A percentile compares a stretch with the other conserved stretches of the same genome.
phyloP scores from a whole-genome alignment of 306 rosid species.

The peach (Prunus persica) region Prunus_persica_NCBIv2 NC_034009.1:43067001-43067500 shows the following conservation, averaged over 20 bases:
- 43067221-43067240: background rate
- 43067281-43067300: slow-evolving; percentile 31
- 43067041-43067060: slow-evolving; percentile 73
- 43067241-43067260: background rate
- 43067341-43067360: slow-evolving; percentile 57
- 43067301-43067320: slow-evolving; percentile 89
- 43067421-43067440: slow-evolving; percentile 48
- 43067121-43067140: slow-evolving; percentile 17
- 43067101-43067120: slow-evolving; percentile 20
- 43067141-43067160: slow-evolving; percentile 52
- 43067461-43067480: slow-evolving; percentile 12
- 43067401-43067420: slow-evolving; percentile 34
- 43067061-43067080: slow-evolving; percentile 53
- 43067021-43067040: slow-evolving; percentile 85
- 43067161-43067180: slow-evolving; percentile 60
- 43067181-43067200: slow-evolving; percentile 76
- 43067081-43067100: slow-evolving; percentile 20
- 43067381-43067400: slow-evolving; percentile 14
- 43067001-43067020: slow-evolving; percentile 61
- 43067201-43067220: slow-evolving; percentile 32
- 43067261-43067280: background rate
- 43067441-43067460: slow-evolving; percentile 46
- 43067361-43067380: slow-evolving; percentile 30
- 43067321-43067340: slow-evolving; percentile 80
- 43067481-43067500: slow-evolving; percentile 17